Conservation (phyloP, 1,139 yeast genomes). For the Nematodospora anomalae region DNA sequence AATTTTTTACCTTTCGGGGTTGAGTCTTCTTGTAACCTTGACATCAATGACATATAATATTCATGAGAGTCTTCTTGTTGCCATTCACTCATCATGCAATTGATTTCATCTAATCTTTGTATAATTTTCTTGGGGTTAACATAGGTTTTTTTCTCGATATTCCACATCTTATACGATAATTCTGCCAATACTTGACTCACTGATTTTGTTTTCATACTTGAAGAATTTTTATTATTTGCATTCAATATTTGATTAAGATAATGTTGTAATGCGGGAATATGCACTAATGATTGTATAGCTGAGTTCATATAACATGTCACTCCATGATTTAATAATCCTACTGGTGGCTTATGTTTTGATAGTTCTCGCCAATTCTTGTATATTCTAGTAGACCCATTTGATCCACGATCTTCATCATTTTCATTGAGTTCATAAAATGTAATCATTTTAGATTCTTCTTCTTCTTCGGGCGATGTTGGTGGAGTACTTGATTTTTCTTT, state of each 20-base stretch:
- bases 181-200: conserved; percentile 76
- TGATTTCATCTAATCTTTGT: conserved; percentile 74
- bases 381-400: conserved; percentile 55
- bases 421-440: conserved; percentile 54
- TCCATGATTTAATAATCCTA: conserved; percentile 86
- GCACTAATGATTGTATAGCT: conserved; percentile 87
- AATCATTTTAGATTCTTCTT: conserved; percentile 19
- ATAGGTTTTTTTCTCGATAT: conserved; percentile 33
- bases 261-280: conserved; percentile 87
- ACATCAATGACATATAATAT: conserved; percentile 86
- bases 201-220: conserved; percentile 49
- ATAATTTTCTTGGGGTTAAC: conserved; percentile 77
- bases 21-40: conserved; percentile 86
- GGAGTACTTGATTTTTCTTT: conserved; percentile 19
- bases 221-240: conserved; percentile 44
- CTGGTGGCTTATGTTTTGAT: conserved; percentile 44
- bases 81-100: conserved; percentile 96
- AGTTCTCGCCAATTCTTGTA: conserved; percentile 61
- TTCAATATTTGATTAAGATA: conserved; percentile 68
- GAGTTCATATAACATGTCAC: conserved; percentile 97
- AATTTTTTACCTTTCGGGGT: conserved; percentile 86
- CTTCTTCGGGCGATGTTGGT: conserved; percentile 50
- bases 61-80: conserved; percentile 98
- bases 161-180: conserved; percentile 68
- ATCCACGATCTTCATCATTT: conserved; percentile 52